These are phyloP conservation scores for Spathaspora hagerdaliae DNA, from an alignment of 805 yeast species.

Conservation along the genomic window DNA sequence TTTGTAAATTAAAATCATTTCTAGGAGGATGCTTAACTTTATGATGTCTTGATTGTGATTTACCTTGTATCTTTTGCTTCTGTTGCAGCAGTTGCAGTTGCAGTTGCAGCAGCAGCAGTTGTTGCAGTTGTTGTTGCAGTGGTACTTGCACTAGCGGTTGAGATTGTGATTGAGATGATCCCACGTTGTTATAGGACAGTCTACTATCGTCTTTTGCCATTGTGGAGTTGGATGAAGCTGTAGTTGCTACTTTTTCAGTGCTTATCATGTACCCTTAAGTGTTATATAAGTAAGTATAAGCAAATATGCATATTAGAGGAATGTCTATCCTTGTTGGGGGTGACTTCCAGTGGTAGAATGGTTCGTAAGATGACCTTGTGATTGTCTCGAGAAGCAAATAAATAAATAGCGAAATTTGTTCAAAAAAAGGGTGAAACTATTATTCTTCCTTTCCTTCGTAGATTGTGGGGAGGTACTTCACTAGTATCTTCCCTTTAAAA, in stretches of 20 bases:
- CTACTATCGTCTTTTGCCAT: neutral
- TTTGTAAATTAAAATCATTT: constrained; percentile 2
- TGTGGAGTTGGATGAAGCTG: neutral
- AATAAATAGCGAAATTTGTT: no score
- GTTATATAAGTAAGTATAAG: neutral
- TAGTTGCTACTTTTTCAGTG: neutral
- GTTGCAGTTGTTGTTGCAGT: neutral
- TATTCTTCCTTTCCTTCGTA: no score
- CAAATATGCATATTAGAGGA: neutral
- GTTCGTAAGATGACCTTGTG: no score
- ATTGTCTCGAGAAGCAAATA: no score
- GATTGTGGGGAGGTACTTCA: no score
- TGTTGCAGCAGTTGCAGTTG: neutral
- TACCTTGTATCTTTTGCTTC: neutral
- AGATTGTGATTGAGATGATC: neutral
- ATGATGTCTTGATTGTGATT: neutral
- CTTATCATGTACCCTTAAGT: neutral
- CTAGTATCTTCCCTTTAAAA: no score
- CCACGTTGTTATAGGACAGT: neutral
- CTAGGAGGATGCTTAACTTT: neutral
- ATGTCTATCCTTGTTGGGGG: no score
- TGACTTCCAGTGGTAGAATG: no score
- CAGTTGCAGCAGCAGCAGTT: neutral
- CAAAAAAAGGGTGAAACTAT: no score
- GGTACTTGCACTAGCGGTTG: neutral